phyloP scores from a whole-genome alignment of 2,329 filamentous ascomycete species.

The Botryotinia narcissicola region DNA sequence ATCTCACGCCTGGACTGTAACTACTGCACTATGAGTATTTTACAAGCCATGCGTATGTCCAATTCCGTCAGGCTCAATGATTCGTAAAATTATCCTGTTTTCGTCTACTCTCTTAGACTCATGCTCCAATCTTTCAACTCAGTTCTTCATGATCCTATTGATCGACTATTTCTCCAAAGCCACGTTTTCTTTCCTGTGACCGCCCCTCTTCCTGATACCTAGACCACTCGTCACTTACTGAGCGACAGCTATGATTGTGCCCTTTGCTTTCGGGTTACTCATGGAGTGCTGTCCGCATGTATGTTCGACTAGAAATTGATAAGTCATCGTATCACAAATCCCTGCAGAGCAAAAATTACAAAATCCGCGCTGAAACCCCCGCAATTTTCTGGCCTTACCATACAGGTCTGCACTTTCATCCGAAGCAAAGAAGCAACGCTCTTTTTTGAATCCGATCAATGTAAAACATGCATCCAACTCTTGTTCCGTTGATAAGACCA shows the following conservation, averaged over 20 bases:
- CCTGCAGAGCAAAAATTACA: not conserved
- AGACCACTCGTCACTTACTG: fast-evolving
- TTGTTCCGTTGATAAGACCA: not conserved
- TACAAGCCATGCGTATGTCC: fast-evolving
- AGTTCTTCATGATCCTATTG: not conserved
- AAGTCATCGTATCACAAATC: not conserved
- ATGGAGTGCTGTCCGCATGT: not conserved
- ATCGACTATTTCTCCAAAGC: not conserved
- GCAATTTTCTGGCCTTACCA: not conserved
- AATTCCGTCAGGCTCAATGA: not conserved
- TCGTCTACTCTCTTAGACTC: not conserved
- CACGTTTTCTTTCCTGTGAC: not conserved
- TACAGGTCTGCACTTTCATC: not conserved
- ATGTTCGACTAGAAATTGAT: not conserved
- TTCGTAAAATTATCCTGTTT: not conserved
- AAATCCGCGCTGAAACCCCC: not conserved
- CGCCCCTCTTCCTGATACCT: not conserved
- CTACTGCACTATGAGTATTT: not conserved
- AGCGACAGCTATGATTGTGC: not conserved
- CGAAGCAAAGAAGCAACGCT: not conserved
- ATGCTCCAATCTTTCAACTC: not conserved
- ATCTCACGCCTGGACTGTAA: not conserved
- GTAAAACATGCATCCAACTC: not conserved
- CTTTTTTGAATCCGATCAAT: not conserved
- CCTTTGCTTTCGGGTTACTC: not conserved